phyloP scores from a whole-genome alignment of 1,284 basidiomycete genomes.

The Apiotrichum gracile region DNA sequence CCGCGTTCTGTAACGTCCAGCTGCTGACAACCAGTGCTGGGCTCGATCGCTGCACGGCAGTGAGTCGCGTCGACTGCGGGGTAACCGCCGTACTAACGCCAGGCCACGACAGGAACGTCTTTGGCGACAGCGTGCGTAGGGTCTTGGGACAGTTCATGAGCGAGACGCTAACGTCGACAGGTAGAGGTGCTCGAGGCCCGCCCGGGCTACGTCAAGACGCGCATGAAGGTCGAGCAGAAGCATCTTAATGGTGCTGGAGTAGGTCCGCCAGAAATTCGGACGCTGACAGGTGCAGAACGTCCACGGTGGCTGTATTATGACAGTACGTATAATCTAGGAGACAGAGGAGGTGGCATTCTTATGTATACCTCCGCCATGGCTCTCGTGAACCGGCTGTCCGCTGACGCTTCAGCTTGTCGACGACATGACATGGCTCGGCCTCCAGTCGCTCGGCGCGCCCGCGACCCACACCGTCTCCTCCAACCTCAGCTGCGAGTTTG shows the following conservation, averaged over 20 bases:
- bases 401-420: conserved; percentile 13
- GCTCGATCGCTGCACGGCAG: neutral
- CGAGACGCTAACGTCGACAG: neutral
- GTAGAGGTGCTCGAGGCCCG: conserved; percentile 13
- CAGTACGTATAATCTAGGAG: neutral
- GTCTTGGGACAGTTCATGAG: neutral
- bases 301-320: conserved; percentile 12
- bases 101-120: conserved; percentile 10
- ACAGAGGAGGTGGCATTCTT: too few species aligned
- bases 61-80: neutral
- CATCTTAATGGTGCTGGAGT: conserved; percentile 12
- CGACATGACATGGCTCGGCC: conserved; percentile 10
- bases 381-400: too few species aligned
- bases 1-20: too few species aligned
- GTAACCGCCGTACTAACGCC: neutral
- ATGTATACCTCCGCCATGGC: neutral
- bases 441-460: conserved; percentile 7
- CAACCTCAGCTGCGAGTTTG: conserved; percentile 13
- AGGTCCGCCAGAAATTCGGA: neutral
- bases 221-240: conserved; percentile 3
- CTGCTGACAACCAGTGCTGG: neutral
- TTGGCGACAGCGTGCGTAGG: neutral
- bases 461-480: conserved; percentile 1
- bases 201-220: conserved; percentile 6
- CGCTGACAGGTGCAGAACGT: neutral